Evolutionary conservation across 2,329 filamentous ascomycete genomes (phyloP).

Genomic region (Phyllosticta capitalensis): DNA sequence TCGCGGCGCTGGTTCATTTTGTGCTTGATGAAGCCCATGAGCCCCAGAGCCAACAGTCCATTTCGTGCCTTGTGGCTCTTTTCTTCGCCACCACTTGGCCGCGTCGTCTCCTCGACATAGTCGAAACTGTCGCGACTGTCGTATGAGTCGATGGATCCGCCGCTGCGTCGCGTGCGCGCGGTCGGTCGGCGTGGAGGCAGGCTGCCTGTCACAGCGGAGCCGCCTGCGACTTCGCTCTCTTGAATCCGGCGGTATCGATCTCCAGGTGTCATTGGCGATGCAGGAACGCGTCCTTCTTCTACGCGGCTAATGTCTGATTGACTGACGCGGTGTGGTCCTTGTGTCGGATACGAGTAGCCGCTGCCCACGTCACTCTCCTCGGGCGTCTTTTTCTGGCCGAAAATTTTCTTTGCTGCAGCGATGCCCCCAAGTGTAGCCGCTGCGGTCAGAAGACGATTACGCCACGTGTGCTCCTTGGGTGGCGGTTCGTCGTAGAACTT

Average conservation of each 20-base stretch:
- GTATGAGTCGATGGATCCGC: constrained; percentile 10
- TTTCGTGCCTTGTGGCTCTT: constrained; percentile 31
- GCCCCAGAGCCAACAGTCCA: constrained; percentile 39
- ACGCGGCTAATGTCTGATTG: constrained; percentile 38
- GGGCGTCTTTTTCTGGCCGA: constrained; percentile 40
- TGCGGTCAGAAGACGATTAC: constrained; percentile 36
- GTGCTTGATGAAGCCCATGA: constrained; percentile 32
- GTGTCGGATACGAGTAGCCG: constrained; percentile 42
- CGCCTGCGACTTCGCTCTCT: constrained; percentile 29
- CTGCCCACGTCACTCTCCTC: constrained; percentile 45
- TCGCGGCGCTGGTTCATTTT: constrained; percentile 43
- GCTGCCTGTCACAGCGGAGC: constrained; percentile 40
- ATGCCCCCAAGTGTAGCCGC: constrained; percentile 33
- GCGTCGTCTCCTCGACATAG: constrained; percentile 22
- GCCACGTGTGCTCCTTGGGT: constrained; percentile 31
- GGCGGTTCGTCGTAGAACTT: constrained; percentile 21
- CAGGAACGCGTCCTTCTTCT: constrained; percentile 46
- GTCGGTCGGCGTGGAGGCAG: constrained; percentile 17
- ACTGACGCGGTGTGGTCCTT: constrained; percentile 37
- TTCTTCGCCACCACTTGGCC: constrained; percentile 5
- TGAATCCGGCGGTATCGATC: constrained; percentile 28
- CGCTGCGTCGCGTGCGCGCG: constrained; percentile 6
- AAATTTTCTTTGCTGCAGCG: constrained; percentile 46
- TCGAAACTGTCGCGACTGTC: constrained; percentile 19
- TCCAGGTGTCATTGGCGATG: constrained; percentile 29